Evolutionary conservation across 768 basidiomycete genomes (phyloP).

Genomic region (Psilocybe cubensis): DNA sequence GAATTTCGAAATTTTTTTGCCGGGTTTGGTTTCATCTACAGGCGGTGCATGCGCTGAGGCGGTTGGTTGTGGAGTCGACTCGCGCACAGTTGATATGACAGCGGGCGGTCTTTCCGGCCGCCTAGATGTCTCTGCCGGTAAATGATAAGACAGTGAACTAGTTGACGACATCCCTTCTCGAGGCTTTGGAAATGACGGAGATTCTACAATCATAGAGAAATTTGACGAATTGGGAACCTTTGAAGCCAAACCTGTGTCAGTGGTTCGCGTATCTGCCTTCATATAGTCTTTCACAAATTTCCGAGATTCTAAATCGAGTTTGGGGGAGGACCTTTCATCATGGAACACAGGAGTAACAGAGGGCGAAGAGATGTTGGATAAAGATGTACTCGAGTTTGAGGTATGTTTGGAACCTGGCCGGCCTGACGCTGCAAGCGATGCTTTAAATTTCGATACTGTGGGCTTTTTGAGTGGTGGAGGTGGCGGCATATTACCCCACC

Average conservation of each 20-base stretch:
- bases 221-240: slow-evolving; percentile 5
- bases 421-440: slow-evolving; percentile 37
- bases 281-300: slow-evolving; percentile 4
- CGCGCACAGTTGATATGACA: slow-evolving; percentile 13
- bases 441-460: slow-evolving; percentile 55
- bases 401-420: slow-evolving; percentile 19
- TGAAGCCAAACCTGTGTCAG: slow-evolving; percentile 4
- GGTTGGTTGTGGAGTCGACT: not conserved
- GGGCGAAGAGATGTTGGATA: slow-evolving; percentile 18
- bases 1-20: slow-evolving; percentile 33
- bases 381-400: not conserved
- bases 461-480: slow-evolving; percentile 33
- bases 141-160: not conserved
- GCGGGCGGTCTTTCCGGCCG: slow-evolving; percentile 23
- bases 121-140: slow-evolving; percentile 3
- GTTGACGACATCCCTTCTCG: not conserved
- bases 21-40: slow-evolving; percentile 5
- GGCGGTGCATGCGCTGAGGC: not conserved
- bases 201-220: slow-evolving; percentile 39
- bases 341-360: slow-evolving; percentile 29
- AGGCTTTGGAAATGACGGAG: slow-evolving; percentile 41
- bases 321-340: slow-evolving; percentile 38
- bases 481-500: slow-evolving; percentile 28
- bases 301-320: slow-evolving; percentile 20
- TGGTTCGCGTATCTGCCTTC: not conserved